These are phyloP conservation scores for Ogataea nakhonphanomensis DNA, from an alignment of 805 yeast species.

Conservation along the genomic window DNA sequence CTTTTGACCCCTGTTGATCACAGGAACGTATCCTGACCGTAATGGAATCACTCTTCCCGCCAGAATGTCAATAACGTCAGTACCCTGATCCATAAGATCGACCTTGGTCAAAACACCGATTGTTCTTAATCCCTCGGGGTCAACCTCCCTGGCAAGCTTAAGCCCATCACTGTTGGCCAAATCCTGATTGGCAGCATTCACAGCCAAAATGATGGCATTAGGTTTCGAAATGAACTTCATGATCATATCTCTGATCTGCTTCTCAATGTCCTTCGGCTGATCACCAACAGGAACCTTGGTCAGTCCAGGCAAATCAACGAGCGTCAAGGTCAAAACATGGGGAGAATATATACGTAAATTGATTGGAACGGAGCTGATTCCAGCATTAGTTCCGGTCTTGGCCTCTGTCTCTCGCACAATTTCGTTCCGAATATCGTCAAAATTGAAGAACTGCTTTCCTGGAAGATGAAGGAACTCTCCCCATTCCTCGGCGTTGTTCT, in stretches of 20 bases:
- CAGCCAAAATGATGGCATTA: conserved; percentile 90
- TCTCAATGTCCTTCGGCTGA: conserved; percentile 96
- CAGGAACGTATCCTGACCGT: conserved; percentile 95
- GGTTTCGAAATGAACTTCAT: conserved; percentile 93
- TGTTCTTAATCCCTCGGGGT: conserved; percentile 93
- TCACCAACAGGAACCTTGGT: conserved; percentile 99
- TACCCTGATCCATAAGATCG: conserved; percentile 97
- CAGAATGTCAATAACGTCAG: conserved; percentile 92
- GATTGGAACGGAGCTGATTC: conserved; percentile 90
- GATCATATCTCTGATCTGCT: conserved; percentile 88
- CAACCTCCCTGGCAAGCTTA: conserved; percentile 95
- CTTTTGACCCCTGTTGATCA: conserved; percentile 93
- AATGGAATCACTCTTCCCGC: conserved; percentile 95
- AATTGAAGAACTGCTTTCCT: conserved; percentile 80
- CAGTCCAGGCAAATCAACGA: conserved; percentile 95
- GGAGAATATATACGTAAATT: conserved; percentile 92
- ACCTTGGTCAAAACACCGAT: conserved; percentile 96
- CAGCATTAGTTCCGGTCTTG: conserved; percentile 76
- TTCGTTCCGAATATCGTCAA: conserved; percentile 84
- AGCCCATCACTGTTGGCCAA: conserved; percentile 96
- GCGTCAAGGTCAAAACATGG: conserved; percentile 86
- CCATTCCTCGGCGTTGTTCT: conserved; percentile 85
- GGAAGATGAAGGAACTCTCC: conserved; percentile 96
- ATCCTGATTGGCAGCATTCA: conserved; percentile 95
- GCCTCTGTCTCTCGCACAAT: conserved; percentile 90